Evolutionary conservation across 176 grass and related monocot genomes (phyloP).

Genomic region (Luzula sylvatica): DNA sequence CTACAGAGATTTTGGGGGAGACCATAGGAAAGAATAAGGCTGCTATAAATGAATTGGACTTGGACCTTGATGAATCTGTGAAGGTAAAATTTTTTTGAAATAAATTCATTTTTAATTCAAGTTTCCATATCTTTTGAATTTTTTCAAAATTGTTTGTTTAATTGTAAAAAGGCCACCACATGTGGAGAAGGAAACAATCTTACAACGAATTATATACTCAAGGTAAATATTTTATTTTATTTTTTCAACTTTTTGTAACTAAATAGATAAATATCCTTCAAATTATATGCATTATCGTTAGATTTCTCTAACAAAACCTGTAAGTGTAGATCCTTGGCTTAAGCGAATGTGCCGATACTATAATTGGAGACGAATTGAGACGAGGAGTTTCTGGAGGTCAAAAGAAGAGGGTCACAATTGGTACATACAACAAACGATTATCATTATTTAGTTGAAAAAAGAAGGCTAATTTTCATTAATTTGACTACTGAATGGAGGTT

Average conservation of each 20-base stretch:
- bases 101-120: not conserved
- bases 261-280: no score
- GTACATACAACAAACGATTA: constrained; percentile 18
- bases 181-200: constrained; percentile 79
- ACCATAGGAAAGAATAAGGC: constrained; percentile 47
- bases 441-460: constrained; percentile 4
- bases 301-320: constrained; percentile 8
- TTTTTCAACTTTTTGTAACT: not conserved
- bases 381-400: constrained; percentile 97
- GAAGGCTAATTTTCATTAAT: not conserved
- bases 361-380: constrained; percentile 82
- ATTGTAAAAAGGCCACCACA: constrained; percentile 37
- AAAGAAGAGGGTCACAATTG: constrained; percentile 89
- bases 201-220: constrained; percentile 78
- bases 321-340: constrained; percentile 71
- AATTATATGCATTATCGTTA: not conserved
- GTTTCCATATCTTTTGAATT: not conserved
- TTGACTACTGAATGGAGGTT: not conserved
- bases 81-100: constrained; percentile 30
- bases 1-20: constrained; percentile 73
- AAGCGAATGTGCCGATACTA: constrained; percentile 73
- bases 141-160: constrained; percentile 21
- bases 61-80: constrained; percentile 61
- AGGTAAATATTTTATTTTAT: constrained; percentile 32
- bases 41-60: constrained; percentile 67